A percentile compares a stretch with the other conserved stretches of the same genome.
Conservation (phyloP, 2,329 filamentous ascomycete species). For the Periconia sp. region DNA sequence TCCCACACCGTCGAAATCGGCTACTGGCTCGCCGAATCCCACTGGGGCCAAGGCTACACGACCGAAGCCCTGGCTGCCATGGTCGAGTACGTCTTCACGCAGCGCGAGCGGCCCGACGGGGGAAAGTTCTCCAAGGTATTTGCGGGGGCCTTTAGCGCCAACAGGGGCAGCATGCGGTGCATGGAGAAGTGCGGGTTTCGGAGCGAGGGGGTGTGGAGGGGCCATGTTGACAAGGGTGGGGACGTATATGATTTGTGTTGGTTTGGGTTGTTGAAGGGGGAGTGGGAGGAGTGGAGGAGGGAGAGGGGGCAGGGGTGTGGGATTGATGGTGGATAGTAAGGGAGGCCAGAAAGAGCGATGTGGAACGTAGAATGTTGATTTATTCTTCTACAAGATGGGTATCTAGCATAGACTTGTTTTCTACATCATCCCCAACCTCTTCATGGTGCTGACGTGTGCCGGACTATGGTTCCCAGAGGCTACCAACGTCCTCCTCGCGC, state of each 20-base stretch:
- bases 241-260: constrained; percentile 36
- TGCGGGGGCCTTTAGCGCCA: constrained; percentile 35
- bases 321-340: no score
- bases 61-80: constrained; percentile 41
- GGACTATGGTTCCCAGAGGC: constrained; percentile 25
- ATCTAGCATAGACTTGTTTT: not conserved
- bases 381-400: not conserved
- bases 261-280: constrained; percentile 42
- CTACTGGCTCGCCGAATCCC: constrained; percentile 49
- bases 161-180: constrained; percentile 42
- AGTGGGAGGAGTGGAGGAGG: constrained; percentile 30
- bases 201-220: constrained; percentile 44
- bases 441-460: constrained; percentile 37
- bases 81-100: constrained; percentile 41
- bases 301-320: constrained; percentile 3
- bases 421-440: constrained; percentile 33
- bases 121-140: constrained; percentile 36
- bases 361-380: no score
- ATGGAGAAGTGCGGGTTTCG: constrained; percentile 48
- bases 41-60: constrained; percentile 44
- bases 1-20: constrained; percentile 48
- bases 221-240: constrained; percentile 43
- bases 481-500: constrained; percentile 25
- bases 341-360: no score
- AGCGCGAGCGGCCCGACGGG: constrained; percentile 17